phyloP scores from a whole-genome alignment of 805 yeast species.

The Kregervanrija pseudodelftensis region DNA sequence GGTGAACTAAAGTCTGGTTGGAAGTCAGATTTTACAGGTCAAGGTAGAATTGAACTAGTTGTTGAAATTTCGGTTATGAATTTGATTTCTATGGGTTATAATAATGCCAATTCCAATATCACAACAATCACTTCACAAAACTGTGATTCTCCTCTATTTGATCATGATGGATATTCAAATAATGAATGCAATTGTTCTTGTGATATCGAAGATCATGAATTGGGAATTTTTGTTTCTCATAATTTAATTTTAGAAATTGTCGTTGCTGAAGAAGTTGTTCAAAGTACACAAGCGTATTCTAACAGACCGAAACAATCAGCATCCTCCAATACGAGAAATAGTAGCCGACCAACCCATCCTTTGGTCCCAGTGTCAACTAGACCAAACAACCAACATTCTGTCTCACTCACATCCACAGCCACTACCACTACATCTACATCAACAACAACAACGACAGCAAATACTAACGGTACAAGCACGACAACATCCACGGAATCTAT shows the following conservation, averaged over 20 bases:
- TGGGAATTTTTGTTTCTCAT: slow-evolving; percentile 75
- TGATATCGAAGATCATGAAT: slow-evolving; percentile 73
- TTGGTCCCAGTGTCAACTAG: background rate
- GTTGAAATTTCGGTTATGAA: slow-evolving; percentile 60
- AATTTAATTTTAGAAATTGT: slow-evolving; percentile 76
- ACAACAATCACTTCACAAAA: slow-evolving; percentile 27
- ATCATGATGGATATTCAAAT: slow-evolving; percentile 24
- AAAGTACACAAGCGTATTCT: slow-evolving; percentile 21
- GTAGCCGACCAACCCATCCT: background rate
- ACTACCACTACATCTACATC: background rate
- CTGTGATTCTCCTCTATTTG: slow-evolving; percentile 26
- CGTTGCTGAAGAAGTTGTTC: slow-evolving; percentile 84
- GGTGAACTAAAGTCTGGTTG: slow-evolving; percentile 89
- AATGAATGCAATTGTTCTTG: slow-evolving; percentile 50
- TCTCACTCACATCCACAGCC: background rate
- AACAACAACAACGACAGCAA: background rate
- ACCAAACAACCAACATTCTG: slow-evolving; percentile 1
- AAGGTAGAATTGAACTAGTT: slow-evolving; percentile 74
- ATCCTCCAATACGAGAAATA: slow-evolving; percentile 5
- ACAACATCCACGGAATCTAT: slow-evolving; percentile 5
- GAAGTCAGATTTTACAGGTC: slow-evolving; percentile 82
- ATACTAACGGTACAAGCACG: background rate
- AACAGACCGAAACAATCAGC: slow-evolving; percentile 14
- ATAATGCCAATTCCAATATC: slow-evolving; percentile 22
- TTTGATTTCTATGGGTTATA: slow-evolving; percentile 44